These are phyloP conservation scores for Sedum album DNA, from an alignment of 164 flowering plant genomes.

Conservation along the genomic window DNA sequence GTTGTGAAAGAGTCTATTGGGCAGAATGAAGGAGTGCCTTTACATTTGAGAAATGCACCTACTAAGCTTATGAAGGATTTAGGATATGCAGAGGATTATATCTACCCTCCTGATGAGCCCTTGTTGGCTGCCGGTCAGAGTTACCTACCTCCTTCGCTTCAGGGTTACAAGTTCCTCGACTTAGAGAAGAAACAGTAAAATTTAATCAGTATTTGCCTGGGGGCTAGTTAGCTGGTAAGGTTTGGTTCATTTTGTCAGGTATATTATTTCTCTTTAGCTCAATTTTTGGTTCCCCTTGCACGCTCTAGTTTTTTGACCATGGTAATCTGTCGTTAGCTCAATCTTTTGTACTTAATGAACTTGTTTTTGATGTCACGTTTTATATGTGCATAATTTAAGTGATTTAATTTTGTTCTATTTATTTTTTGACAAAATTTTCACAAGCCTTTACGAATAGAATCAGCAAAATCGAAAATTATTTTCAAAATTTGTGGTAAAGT, in stretches of 20 bases:
- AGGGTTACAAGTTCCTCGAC: conserved; percentile 53
- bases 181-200: not conserved
- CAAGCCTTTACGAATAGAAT: no score
- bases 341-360: no score
- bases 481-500: no score
- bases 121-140: conserved; percentile 28
- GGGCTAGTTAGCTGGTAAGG: not conserved
- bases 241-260: not conserved
- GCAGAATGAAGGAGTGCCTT: conserved; percentile 80
- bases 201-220: not conserved
- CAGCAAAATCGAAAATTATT: no score
- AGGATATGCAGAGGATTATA: conserved; percentile 72
- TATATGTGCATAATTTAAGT: no score
- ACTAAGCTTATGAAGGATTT: conserved; percentile 85
- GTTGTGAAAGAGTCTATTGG: conserved; percentile 71
- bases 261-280: not conserved
- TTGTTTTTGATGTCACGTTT: no score
- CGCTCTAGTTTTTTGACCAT: no score
- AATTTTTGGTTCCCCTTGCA: no score
- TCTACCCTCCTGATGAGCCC: conserved; percentile 66
- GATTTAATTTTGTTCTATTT: no score
- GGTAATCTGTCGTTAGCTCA: no score
- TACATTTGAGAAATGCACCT: conserved; percentile 86
- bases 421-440: no score
- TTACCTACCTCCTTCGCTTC: conserved; percentile 57